A percentile compares a stretch with the other conserved stretches of the same genome.
Conservation (phyloP, 2,329 filamentous ascomycete species). For the Chrysosporium keratinophilum region DNA sequence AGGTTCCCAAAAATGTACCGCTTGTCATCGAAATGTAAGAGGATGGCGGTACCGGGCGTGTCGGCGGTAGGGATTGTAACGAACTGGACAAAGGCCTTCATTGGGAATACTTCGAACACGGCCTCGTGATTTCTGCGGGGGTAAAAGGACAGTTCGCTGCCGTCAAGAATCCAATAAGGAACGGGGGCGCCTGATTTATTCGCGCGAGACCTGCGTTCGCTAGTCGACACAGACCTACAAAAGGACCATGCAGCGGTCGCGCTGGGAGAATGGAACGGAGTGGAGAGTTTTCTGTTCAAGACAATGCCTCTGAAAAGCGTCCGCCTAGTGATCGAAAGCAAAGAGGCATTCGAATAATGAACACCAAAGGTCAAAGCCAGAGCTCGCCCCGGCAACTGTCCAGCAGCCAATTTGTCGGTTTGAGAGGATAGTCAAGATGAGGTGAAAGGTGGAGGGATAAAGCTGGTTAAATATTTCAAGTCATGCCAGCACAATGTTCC, state of each 20-base stretch:
- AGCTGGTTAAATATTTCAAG: too few species aligned
- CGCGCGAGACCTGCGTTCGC: background rate
- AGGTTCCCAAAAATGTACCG: slow-evolving; percentile 78
- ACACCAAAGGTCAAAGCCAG: background rate
- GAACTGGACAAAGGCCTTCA: slow-evolving; percentile 67
- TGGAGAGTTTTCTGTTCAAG: background rate
- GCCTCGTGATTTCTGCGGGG: background rate
- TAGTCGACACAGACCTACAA: background rate
- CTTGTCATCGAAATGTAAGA: slow-evolving; percentile 70
- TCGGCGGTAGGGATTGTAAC: slow-evolving; percentile 77
- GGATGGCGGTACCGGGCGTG: slow-evolving; percentile 65
- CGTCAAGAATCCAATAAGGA: slow-evolving; percentile 8
- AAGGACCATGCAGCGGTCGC: background rate
- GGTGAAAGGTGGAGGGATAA: background rate
- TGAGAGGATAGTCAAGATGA: background rate
- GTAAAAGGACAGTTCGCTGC: background rate
- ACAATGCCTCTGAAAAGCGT: background rate
- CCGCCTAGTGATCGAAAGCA: background rate
- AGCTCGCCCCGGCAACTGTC: slow-evolving; percentile 7
- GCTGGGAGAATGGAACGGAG: background rate
- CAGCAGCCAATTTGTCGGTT: slow-evolving; percentile 10
- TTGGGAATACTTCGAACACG: slow-evolving; percentile 28
- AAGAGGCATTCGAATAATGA: background rate
- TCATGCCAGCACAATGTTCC: background rate
- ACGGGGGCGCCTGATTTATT: background rate